Evolutionary conservation across 805 yeast genomes (phyloP).

Genomic region (Danielia reshetovae): DNA sequence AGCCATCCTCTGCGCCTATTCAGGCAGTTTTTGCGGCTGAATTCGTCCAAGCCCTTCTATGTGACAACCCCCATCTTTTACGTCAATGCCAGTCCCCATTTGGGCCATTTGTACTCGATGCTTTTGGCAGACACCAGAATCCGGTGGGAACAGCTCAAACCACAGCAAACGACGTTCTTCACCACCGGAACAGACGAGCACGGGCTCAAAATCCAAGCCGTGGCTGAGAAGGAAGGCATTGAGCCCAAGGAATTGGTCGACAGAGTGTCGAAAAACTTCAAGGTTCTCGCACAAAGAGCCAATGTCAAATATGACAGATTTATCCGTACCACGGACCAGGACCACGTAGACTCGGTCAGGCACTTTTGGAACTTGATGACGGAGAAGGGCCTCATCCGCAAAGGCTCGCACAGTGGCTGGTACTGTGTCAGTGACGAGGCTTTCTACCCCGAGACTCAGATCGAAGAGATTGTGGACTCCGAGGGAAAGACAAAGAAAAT

Average conservation of each 20-base stretch:
- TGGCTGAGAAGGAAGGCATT: slow-evolving; percentile 53
- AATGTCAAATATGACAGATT: slow-evolving; percentile 67
- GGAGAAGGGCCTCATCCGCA: slow-evolving; percentile 64
- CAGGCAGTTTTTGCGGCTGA: neutral
- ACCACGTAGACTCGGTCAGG: slow-evolving; percentile 64
- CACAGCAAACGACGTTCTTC: slow-evolving; percentile 41
- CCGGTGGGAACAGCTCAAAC: slow-evolving; percentile 59
- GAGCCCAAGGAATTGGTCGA: slow-evolving; percentile 70
- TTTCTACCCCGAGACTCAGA: slow-evolving; percentile 81
- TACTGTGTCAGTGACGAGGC: slow-evolving; percentile 93
- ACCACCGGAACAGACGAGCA: slow-evolving; percentile 97
- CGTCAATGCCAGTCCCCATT: slow-evolving; percentile 91
- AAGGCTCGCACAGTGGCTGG: slow-evolving; percentile 91
- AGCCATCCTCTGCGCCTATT: no score
- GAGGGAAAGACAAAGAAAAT: slow-evolving; percentile 32
- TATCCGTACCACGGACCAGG: slow-evolving; percentile 84
- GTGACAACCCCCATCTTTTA: slow-evolving; percentile 93
- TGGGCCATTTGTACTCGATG: slow-evolving; percentile 91
- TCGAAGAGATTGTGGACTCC: slow-evolving; percentile 33
- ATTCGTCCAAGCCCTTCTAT: slow-evolving; percentile 32
- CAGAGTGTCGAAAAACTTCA: slow-evolving; percentile 59
- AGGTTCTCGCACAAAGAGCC: slow-evolving; percentile 53
- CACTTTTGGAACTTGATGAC: slow-evolving; percentile 64
- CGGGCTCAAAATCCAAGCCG: slow-evolving; percentile 88
- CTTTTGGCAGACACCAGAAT: slow-evolving; percentile 72